Conservation (phyloP, 2,329 filamentous ascomycete species). For the Fusarium nisikadoi region DNA sequence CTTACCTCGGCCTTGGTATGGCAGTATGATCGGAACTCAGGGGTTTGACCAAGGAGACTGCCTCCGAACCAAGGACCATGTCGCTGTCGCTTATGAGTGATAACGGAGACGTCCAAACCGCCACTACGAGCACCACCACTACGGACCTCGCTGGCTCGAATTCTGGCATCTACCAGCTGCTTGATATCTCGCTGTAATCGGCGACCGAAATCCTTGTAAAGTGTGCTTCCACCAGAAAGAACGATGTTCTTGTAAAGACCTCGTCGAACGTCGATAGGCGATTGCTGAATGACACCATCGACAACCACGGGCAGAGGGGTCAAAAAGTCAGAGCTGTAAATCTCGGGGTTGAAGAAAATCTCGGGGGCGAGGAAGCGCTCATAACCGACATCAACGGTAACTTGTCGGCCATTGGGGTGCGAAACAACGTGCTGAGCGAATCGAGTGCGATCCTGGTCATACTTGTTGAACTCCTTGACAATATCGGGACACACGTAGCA, state of each 20-base stretch:
- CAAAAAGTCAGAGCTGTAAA: slow-evolving; percentile 98
- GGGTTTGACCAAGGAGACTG: slow-evolving; percentile 94
- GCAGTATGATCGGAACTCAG: slow-evolving; percentile 98
- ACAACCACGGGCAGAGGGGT: slow-evolving; percentile 95
- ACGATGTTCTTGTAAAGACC: slow-evolving; percentile 99
- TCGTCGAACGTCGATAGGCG: slow-evolving; percentile 95
- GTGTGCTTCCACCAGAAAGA: slow-evolving; percentile 92
- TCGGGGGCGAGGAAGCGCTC: slow-evolving; percentile 98
- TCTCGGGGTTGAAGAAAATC: slow-evolving; percentile 99
- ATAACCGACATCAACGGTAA: slow-evolving; percentile 93
- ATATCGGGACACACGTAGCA: slow-evolving; percentile 99
- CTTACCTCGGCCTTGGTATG: slow-evolving; percentile 85
- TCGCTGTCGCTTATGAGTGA: slow-evolving; percentile 95
- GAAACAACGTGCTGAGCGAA: slow-evolving; percentile 91
- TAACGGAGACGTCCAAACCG: slow-evolving; percentile 95
- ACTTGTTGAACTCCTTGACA: slow-evolving; percentile 96
- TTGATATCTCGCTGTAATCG: slow-evolving; percentile 97
- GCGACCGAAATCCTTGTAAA: slow-evolving; percentile 98
- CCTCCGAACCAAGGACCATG: slow-evolving; percentile 99
- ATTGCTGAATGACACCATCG: slow-evolving; percentile 96
- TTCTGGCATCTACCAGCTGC: slow-evolving; percentile 92
- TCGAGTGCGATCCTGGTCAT: slow-evolving; percentile 90
- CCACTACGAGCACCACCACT: slow-evolving; percentile 94
- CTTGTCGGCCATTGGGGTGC: slow-evolving; percentile 85
- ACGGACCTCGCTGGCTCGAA: slow-evolving; percentile 88